Base-by-base conservation (phyloP, 2,329 filamentous ascomycete genomes). In the Aspergillus brunneoviolaceus region DNA sequence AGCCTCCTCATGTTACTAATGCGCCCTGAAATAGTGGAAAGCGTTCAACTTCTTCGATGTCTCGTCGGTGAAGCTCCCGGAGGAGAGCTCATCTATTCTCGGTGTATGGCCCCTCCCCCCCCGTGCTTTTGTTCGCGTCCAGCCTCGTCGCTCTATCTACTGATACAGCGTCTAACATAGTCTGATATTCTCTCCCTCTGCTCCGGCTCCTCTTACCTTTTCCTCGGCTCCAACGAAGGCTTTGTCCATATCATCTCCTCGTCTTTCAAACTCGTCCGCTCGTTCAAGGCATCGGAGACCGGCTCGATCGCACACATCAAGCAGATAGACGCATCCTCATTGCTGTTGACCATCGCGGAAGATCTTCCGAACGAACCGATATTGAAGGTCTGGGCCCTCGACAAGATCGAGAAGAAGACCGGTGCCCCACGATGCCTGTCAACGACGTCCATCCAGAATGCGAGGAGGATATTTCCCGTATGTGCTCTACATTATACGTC, bases 41-140 rank as follows among this genome's bases (percentile, higher is more conserved):
- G 89, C 90, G 69, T 99, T 99, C 82, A 93, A 96, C 84, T 99
- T 99, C 88, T 98, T 99, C 85, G 92, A 97, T 79, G 92, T 96
- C 76, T 87, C 87, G 74, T 89, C 90, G 74, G 88, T 97, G 76
- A 87, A 89, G 72, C 84, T 93, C 70, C 85, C 84, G 25, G 89
- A 96, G 75, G 91, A 96, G 74, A 89, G 87, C 74, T 87, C 87
- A 68, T 84, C 87, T 72, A 84, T 92, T 73, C 89, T 96, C 80
- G 89, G 93, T 76, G 89, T 90, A 84, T 86, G 76, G 67, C 67
- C 21, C 21, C 21, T 2, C 21, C 21, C 21, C 21, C 19, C 85
- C 51, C 56, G 55, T 49, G 25, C 42, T 53, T 35, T 51, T 33
- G 25, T 47, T 16, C 23, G 16, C 51, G 16, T 45, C n/a, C 2